phyloP scores from a whole-genome alignment of 805 yeast genomes.

The Lachancea waltii region DNA sequence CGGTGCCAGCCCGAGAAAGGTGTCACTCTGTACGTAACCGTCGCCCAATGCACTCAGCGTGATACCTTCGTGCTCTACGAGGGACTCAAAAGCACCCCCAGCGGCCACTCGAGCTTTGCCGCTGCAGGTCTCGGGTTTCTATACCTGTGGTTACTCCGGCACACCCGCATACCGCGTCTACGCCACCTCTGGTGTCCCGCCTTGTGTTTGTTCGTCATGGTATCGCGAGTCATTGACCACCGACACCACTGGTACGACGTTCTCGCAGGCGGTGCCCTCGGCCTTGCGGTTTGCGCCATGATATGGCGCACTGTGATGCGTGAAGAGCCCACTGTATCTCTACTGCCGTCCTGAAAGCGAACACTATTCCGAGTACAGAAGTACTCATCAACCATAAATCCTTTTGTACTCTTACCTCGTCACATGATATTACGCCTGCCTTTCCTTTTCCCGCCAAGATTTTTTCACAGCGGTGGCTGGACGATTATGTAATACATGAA shows the following conservation, averaged over 20 bases:
- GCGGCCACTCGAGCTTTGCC: slow-evolving; percentile 28
- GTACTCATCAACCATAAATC: no score
- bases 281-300: slow-evolving; percentile 8
- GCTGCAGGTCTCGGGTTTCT: slow-evolving; percentile 19
- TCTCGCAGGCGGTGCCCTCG: slow-evolving; percentile 21
- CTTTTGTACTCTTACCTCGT: no score
- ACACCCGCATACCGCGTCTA: slow-evolving; percentile 12
- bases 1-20: slow-evolving; percentile 18
- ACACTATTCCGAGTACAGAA: no score
- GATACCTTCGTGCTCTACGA: slow-evolving; percentile 19
- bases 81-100: slow-evolving; percentile 30
- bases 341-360: no score
- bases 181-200: slow-evolving; percentile 27
- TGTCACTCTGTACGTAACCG: slow-evolving; percentile 9
- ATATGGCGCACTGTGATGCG: slow-evolving; percentile 5
- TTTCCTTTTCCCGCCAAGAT: no score
- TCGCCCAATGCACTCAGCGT: slow-evolving; percentile 12
- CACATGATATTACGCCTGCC: no score
- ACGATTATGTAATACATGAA: no score
- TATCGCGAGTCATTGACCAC: slow-evolving; percentile 26
- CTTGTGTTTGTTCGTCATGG: slow-evolving; percentile 22
- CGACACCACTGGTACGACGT: slow-evolving; percentile 32
- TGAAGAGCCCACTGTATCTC: background rate
- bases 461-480: no score
- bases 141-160: slow-evolving; percentile 22